These are phyloP conservation scores for Sordariomycetes sp. DNA, from an alignment of 2,329 filamentous ascomycete species.

Conservation along the genomic window DNA sequence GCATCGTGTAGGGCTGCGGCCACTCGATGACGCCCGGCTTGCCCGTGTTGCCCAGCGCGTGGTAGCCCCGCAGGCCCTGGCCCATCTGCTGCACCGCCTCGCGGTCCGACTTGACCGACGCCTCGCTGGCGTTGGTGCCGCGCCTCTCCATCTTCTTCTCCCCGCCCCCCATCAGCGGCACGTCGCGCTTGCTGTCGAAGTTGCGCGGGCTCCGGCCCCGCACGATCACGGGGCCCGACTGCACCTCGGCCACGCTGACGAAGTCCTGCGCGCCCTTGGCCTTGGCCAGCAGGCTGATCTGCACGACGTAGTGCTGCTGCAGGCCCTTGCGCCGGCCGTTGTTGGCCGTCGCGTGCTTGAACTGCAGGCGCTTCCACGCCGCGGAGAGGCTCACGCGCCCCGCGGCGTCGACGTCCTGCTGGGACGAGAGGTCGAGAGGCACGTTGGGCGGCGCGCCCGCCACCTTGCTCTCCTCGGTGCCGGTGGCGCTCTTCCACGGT, in stretches of 20 bases:
- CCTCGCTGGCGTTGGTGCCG: conserved; percentile 13
- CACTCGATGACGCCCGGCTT: conserved; percentile 29
- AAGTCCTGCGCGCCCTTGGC: conserved; percentile 46
- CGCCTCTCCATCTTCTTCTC: conserved; percentile 28
- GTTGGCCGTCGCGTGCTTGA: conserved; percentile 92
- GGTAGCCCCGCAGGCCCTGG: conserved; percentile 18
- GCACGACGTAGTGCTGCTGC: conserved; percentile 89
- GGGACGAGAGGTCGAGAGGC: conserved; percentile 41
- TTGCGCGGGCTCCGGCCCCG: conserved; percentile 86
- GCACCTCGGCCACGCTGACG: conserved; percentile 69
- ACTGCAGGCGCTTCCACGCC: conserved; percentile 89
- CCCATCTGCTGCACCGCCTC: conserved; percentile 18
- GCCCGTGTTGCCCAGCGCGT: conserved; percentile 19
- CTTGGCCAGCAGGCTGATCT: conserved; percentile 73
- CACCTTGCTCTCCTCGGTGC: conserved; percentile 36
- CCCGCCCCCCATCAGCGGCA: conserved; percentile 53
- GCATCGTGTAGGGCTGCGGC: conserved; percentile 26
- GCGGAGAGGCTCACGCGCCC: conserved; percentile 66
- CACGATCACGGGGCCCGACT: conserved; percentile 90
- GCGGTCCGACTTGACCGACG: conserved; percentile 15
- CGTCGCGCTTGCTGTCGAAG: conserved; percentile 83
- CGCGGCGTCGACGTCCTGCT: conserved; percentile 65
- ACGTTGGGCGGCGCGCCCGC: conserved; percentile 41
- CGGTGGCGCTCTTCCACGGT: conserved; percentile 72
- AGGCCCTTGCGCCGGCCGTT: conserved; percentile 89